phyloP scores from a whole-genome alignment of 164 flowering plant species.

The Houttuynia cordata region DNA sequence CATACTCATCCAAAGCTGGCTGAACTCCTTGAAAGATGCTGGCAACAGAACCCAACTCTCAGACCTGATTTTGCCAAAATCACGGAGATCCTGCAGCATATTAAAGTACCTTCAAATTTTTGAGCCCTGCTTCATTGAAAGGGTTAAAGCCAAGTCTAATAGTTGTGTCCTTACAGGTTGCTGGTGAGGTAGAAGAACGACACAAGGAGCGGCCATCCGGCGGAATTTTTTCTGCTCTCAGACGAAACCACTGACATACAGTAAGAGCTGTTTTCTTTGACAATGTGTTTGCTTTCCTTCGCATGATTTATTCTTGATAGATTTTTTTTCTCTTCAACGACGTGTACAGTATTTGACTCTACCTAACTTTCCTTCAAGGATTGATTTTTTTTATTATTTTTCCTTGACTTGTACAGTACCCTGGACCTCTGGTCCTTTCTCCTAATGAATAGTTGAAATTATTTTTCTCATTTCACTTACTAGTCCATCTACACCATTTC shows the following conservation, averaged over 20 bases:
- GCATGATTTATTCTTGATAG: no score
- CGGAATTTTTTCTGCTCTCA: conserved; percentile 38
- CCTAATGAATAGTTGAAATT: no score
- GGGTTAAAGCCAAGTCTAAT: background rate
- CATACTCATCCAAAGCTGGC: conserved; percentile 48
- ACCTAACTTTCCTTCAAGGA: background rate
- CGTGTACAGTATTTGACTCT: background rate
- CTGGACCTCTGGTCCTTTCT: no score
- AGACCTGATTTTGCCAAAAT: conserved; percentile 77
- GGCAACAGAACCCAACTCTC: conserved; percentile 72
- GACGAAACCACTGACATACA: conserved; percentile 26
- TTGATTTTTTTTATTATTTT: no score
- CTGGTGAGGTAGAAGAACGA: conserved; percentile 27
- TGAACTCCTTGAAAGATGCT: conserved; percentile 67
- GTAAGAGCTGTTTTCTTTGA: background rate
- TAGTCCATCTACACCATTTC: no score
- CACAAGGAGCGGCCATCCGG: conserved; percentile 38
- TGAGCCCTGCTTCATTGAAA: no score
- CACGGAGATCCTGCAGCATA: conserved; percentile 42
- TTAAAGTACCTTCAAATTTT: conserved; percentile 36
- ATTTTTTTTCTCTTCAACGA: background rate
- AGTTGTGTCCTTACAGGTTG: conserved; percentile 29
- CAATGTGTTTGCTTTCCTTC: background rate
- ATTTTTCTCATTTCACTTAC: no score
- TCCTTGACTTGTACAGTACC: background rate